phyloP scores from a whole-genome alignment of 495 filamentous ascomycete species.

The Corynascus novoguineensis region DNA sequence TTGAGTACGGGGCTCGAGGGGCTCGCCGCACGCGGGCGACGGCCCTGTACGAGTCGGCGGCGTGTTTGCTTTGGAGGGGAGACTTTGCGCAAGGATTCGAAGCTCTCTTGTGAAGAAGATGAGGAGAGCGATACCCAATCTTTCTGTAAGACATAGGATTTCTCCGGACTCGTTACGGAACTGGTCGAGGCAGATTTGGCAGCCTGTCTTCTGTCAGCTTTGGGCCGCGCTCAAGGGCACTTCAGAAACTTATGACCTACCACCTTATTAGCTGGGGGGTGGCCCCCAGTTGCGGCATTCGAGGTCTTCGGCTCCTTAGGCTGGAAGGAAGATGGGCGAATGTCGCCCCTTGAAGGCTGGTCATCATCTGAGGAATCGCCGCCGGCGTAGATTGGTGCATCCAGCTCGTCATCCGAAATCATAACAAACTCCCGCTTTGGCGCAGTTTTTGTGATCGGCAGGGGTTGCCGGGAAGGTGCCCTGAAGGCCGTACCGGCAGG shows the following conservation, averaged over 20 bases:
- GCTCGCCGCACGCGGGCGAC: slow-evolving; percentile 18
- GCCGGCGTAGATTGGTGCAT: slow-evolving; percentile 31
- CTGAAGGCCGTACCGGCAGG: slow-evolving; percentile 71
- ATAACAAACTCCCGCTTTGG: slow-evolving; percentile 32
- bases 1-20: slow-evolving; percentile 15
- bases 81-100: slow-evolving; percentile 14
- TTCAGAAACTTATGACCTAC: slow-evolving; percentile 8
- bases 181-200: slow-evolving; percentile 15
- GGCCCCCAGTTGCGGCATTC: background rate
- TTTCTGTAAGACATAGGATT: slow-evolving; percentile 17
- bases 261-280: slow-evolving; percentile 7
- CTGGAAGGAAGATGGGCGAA: slow-evolving; percentile 62
- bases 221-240: background rate
- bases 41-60: slow-evolving; percentile 29
- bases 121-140: slow-evolving; percentile 28
- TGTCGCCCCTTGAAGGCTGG: slow-evolving; percentile 50
- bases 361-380: slow-evolving; percentile 43
- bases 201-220: background rate
- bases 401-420: slow-evolving; percentile 42
- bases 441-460: slow-evolving; percentile 6
- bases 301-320: slow-evolving; percentile 24
- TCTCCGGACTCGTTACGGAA: slow-evolving; percentile 20
- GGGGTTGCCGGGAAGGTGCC: slow-evolving; percentile 35
- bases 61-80: slow-evolving; percentile 19
- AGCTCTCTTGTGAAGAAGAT: slow-evolving; percentile 13